Base-by-base conservation (phyloP, 371 early-diverging fungal genomes). In the Mortierella sp. region DNA sequence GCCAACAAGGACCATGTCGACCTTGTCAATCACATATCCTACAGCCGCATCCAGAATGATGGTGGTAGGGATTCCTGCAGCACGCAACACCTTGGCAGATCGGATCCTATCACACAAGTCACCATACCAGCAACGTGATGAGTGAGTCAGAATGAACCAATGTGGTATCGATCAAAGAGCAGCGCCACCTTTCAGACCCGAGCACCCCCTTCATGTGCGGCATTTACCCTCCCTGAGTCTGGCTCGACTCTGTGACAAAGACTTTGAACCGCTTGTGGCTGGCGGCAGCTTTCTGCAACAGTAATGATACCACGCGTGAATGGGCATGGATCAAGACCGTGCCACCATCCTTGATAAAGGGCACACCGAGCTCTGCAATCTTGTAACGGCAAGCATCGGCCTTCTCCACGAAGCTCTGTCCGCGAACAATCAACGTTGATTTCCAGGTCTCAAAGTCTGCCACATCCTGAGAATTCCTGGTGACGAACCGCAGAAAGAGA, bases 1-100 rank as follows among this genome's bases (percentile, higher is more conserved):
- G 9, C 99, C 99, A 31, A 96, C 97, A 66, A 98, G 87, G 0
- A 96, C 96, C 87, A 94, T 85, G 73, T 96, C 95, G 17, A 96
- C 94, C 76, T 94, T 91, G 66, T 93, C 94, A 86, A 98, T 95
- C 58, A 95, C 86, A 80, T 93, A 95, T 34, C 94, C 97, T 3
- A 97, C 95, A 19, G 98, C 96, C 9, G 95, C 85, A 79, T 98
- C 99, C 67, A 94, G 79, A 21, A 98, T 91, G 25, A 96, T 88
- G 57, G 90, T 86, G 29, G 94, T 94, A 10, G 95, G 94, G 41
- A 98, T 92, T 55, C 94, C 93, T 27, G 86, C 82, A 67, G 83
- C 82, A 46, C 87, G 82, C 60, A 98, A 84, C 55, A 88, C 88
- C 39, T 86, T 81, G 0, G 91, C 94, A 1, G 96, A 94, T 40